A percentile compares a stretch with the other conserved stretches of the same genome.
phyloP scores from a whole-genome alignment of 352 stramenopile genomes.

The Ophiocytium majus region DNA sequence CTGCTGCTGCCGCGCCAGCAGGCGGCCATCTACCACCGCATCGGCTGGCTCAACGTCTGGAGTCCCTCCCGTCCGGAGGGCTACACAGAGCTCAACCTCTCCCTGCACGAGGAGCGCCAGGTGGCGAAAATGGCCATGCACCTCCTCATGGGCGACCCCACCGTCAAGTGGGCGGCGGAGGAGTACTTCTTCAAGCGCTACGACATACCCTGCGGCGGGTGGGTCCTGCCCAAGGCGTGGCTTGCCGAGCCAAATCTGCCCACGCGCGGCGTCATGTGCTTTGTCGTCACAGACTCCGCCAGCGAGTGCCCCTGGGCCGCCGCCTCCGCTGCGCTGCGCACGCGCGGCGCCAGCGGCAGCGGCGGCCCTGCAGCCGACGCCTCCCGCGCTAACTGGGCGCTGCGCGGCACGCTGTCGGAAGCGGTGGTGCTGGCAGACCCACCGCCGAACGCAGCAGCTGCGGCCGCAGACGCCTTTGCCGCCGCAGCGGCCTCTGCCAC shows the following conservation, averaged over 20 bases:
- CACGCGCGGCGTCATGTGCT: conserved; percentile 5
- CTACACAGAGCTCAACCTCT: conserved; percentile 55
- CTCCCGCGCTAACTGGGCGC: background rate
- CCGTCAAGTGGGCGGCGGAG: background rate
- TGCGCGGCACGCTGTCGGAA: background rate
- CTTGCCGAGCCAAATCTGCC: background rate
- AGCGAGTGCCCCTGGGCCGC: background rate
- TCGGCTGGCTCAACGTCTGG: conserved; percentile 60
- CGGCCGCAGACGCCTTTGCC: background rate
- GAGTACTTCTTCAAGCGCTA: conserved; percentile 29
- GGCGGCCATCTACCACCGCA: conserved; percentile 54
- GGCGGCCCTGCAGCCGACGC: background rate
- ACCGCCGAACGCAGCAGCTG: background rate
- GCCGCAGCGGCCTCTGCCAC: background rate
- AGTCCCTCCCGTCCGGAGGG: conserved; percentile 57
- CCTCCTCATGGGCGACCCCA: background rate
- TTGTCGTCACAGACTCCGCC: background rate
- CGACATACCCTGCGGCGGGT: background rate
- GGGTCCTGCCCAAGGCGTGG: conserved; percentile 14
- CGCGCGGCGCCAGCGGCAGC: background rate
- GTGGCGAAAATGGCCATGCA: conserved; percentile 20
- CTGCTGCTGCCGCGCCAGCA: conserved; percentile 35
- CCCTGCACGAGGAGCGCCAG: conserved; percentile 56
- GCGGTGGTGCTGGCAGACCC: conserved; percentile 4
- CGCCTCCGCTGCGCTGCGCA: background rate